Base-by-base conservation (phyloP, 768 basidiomycete genomes). In the Chlorophyllum brunneum region DNA sequence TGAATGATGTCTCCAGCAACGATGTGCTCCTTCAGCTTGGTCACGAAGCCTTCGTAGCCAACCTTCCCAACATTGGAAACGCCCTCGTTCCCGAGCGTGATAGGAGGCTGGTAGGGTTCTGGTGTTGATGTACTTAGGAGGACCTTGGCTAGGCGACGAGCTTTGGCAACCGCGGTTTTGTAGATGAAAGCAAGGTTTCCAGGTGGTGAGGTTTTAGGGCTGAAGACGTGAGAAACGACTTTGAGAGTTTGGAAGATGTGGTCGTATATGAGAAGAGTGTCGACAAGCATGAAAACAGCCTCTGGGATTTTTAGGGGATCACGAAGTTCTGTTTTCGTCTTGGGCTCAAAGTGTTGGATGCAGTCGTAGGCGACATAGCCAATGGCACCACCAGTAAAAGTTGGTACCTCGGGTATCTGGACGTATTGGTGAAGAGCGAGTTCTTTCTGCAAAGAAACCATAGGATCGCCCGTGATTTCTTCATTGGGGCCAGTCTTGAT, bases 291-390 rank as follows among this genome's bases (percentile, higher is more conserved):
- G 77, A 98, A 98, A 56, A 92, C 78, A 9, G 95, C 86, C 66
- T 99, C 97, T 2, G 97, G 97, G 53, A 98, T 88, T n/a, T 78
- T 76, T 39, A 97, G 74, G 7, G 83, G 74, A 65, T 98, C 92
- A n/a, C 71, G 70, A 22, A 93, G 77, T 15, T 81, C 75, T 31
- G 85, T 76, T 43, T 83, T 83, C 5, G 93, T 94, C 72, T 88
- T 92, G 47, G 97, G 94, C 67, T 99, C 97, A 62, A 99, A 99
- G 67, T 98, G 85, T 51, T 89, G 92, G 51, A 99, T 84, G 67
- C 92, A 93, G 66, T 99, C 97, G 71, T 94, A 99, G 10, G 92
- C 82, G 55, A 99, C 92, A 66, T 97, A 98, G 48, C 97, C 97
- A 63, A 98, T 92, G 1, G 95, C 95, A 39, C 97, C 97, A 40